A percentile compares a stretch with the other conserved stretches of the same genome.
Evolutionary conservation across 441 rosid species (phyloP).

Genomic region (Flueggea neowawraea): DNA sequence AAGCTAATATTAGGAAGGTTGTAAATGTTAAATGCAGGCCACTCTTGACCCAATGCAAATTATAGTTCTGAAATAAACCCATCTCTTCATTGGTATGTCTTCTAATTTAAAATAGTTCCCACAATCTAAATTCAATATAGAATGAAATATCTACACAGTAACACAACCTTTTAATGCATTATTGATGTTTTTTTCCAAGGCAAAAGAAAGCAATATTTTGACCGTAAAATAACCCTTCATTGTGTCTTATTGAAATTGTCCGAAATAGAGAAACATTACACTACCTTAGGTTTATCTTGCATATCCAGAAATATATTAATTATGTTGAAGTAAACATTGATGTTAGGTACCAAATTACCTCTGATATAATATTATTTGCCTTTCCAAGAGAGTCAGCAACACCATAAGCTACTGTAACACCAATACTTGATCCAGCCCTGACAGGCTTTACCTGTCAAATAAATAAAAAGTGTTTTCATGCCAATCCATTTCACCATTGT

Average conservation of each 20-base stretch:
- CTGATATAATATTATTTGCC: slow-evolving; percentile 60
- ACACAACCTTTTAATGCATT: too few relatives aligned
- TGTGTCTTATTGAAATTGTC: too few relatives aligned
- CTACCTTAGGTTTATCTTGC: too few relatives aligned
- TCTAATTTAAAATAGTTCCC: too few relatives aligned
- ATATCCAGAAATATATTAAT: neutral
- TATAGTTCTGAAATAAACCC: slow-evolving; percentile 2
- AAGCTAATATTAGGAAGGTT: slow-evolving; percentile 1
- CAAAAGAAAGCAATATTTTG: too few relatives aligned
- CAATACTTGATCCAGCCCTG: slow-evolving; percentile 94
- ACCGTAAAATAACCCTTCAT: too few relatives aligned
- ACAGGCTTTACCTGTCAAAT: slow-evolving; percentile 86
- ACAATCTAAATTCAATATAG: too few relatives aligned
- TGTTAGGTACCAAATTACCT: slow-evolving; percentile 41
- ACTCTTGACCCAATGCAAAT: slow-evolving; percentile 5
- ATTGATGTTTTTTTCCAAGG: too few relatives aligned
- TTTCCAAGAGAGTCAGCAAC: slow-evolving; percentile 71
- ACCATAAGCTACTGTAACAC: slow-evolving; percentile 93
- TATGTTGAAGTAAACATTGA: neutral
- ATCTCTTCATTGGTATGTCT: neutral
- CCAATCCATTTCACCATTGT: slow-evolving; percentile 10
- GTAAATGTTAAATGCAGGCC: slow-evolving; percentile 2
- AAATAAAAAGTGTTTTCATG: slow-evolving; percentile 11
- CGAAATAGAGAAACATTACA: too few relatives aligned
- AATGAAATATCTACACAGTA: too few relatives aligned